Conservation (phyloP, 176 grass and related monocot species). For the Musa acuminata region DNA sequence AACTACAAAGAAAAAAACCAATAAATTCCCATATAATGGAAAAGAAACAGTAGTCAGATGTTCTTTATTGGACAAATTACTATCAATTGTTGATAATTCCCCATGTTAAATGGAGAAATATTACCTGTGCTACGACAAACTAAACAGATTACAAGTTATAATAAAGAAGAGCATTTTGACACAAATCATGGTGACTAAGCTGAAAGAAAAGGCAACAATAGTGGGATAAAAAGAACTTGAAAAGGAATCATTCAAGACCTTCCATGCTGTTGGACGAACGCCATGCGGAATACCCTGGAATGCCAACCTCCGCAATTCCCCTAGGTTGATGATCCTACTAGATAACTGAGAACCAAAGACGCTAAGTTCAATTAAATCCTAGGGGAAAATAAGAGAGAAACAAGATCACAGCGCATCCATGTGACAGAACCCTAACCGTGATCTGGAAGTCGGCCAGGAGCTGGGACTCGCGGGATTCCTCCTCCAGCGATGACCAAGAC, state of each 20-base stretch:
- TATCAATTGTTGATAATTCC: no score
- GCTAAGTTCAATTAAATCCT: neutral
- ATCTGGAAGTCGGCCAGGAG: conserved; percentile 59
- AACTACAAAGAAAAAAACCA: conserved; percentile 67
- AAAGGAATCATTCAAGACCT: conserved; percentile 45
- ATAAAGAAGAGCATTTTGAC: no score
- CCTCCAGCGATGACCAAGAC: conserved; percentile 3
- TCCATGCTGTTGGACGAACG: conserved; percentile 70
- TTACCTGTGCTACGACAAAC: no score
- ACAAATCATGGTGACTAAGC: no score
- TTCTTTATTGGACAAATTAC: neutral
- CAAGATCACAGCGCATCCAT: neutral
- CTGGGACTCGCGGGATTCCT: conserved; percentile 26
- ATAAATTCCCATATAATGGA: conserved; percentile 47
- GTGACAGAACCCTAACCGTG: conserved; percentile 34
- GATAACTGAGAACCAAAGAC: conserved; percentile 31
- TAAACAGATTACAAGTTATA: no score
- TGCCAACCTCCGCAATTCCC: conserved; percentile 61
- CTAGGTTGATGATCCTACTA: conserved; percentile 82
- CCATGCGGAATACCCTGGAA: conserved; percentile 75
- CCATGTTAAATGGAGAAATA: no score
- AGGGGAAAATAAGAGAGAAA: neutral
- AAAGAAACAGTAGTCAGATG: conserved; percentile 3
- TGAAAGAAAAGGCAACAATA: neutral
- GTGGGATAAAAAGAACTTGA: neutral